Base-by-base conservation (phyloP, 768 basidiomycete genomes). In the Leccinum broughii region DNA sequence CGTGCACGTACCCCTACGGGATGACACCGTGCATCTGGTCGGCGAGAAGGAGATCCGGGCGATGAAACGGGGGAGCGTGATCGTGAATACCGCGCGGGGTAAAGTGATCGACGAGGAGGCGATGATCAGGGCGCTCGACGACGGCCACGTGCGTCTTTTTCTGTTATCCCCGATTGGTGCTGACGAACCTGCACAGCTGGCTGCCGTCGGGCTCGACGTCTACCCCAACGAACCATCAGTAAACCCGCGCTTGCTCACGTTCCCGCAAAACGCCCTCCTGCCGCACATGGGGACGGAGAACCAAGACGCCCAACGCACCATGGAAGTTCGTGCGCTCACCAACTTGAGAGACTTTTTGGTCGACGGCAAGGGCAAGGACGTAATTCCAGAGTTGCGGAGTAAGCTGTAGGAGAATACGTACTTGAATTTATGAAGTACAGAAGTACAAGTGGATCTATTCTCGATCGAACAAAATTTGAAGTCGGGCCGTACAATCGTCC, bases 261-360 rank as follows among this genome's bases (percentile, higher is more conserved):
- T 92, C 74, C 86, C 89, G 9, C 86, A 93, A 63, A 87, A 93
- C 62, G 89, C 89, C 32, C 79, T 98, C 9, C 81, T 98, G 20
- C 95, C 95, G 1, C 95, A 96, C 72, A 88, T 96, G 87, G 95
- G 95, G 7, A 94, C 93, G 0, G 87, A 92, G 72, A 94, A 85
- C 56, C 84, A 85, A 63, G 93, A 95, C 67, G 82, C 89, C 6
- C 89, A 92, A 71, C 81, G 80, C 59, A 82, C 81, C 70, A 94
- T 94, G 92, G 93, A 94, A 76, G 79, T 92, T 37, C 84, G 90
- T n/a, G 90, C 92, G 8, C 77, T 95, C 64, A 83, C 81, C 28
- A 93, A 95, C 68, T 71, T 95, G 57, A 81, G 77, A 61, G 89
- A 92, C 67, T 93, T 82, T 73, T 72, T 93, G 59, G 79, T 77